phyloP scores from a whole-genome alignment of 2,329 filamentous ascomycete genomes.

The Colletotrichum caudatum region DNA sequence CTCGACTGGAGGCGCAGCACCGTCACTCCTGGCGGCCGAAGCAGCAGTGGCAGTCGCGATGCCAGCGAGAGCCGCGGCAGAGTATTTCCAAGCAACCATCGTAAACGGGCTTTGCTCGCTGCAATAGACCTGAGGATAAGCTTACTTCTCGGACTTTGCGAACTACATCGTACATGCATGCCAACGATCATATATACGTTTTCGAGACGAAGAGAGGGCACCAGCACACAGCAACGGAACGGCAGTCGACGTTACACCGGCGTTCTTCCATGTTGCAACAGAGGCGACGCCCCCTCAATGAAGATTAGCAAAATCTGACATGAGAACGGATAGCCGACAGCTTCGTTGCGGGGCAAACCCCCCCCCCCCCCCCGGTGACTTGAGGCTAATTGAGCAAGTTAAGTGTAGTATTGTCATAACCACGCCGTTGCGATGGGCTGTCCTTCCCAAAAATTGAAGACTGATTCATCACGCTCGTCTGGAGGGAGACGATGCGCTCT shows the following conservation, averaged over 20 bases:
- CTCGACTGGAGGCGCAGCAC: constrained; percentile 34
- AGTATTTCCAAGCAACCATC: constrained; percentile 29
- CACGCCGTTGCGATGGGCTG: not conserved
- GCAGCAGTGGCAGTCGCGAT: constrained; percentile 7
- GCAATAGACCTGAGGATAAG: not conserved
- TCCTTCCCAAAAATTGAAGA: too few relatives aligned
- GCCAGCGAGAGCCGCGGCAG: constrained; percentile 24
- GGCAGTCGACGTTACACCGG: constrained; percentile 16
- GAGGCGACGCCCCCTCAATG: constrained; percentile 2
- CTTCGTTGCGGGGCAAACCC: constrained; percentile 23
- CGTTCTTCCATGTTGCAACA: not conserved
- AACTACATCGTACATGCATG: not conserved
- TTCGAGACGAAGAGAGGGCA: not conserved
- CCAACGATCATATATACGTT: not conserved
- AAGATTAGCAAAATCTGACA: not conserved
- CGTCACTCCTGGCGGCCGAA: constrained; percentile 2
- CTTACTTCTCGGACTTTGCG: not conserved
- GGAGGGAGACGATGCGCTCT: not conserved
- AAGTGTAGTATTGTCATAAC: not conserved
- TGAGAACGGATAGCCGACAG: not conserved
- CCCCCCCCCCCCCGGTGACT: too few relatives aligned
- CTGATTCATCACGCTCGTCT: not conserved
- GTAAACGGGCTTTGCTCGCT: not conserved
- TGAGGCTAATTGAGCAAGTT: constrained; percentile 39
- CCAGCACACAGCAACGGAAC: not conserved